Evolutionary conservation across 2,329 filamentous ascomycete species (phyloP).

Genomic region (Seiridium unicorne): DNA sequence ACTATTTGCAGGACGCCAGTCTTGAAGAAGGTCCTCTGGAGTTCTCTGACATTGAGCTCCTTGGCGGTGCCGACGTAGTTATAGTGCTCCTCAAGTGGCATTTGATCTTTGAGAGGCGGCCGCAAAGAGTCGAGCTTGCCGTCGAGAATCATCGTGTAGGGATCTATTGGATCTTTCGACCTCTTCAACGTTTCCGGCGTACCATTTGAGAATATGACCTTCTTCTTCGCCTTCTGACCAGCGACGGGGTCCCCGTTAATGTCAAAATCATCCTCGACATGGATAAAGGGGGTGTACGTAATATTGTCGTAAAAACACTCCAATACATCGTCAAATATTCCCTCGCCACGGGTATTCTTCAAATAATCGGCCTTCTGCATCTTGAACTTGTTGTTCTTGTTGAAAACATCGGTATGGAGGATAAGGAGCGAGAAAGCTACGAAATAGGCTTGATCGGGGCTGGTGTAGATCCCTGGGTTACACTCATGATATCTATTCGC

Average conservation of each 20-base stretch:
- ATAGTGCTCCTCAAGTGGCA: slow-evolving; percentile 90
- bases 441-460: slow-evolving; percentile 94
- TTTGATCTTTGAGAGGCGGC: slow-evolving; percentile 86
- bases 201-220: slow-evolving; percentile 64
- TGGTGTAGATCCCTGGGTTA: slow-evolving; percentile 91
- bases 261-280: slow-evolving; percentile 89
- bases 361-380: slow-evolving; percentile 97
- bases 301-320: slow-evolving; percentile 99
- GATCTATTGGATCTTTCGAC: slow-evolving; percentile 85
- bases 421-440: slow-evolving; percentile 96
- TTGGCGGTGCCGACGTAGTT: slow-evolving; percentile 76
- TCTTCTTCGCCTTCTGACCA: slow-evolving; percentile 69
- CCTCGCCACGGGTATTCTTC: slow-evolving; percentile 89
- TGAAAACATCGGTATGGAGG: slow-evolving; percentile 97
- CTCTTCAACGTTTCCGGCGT: slow-evolving; percentile 64
- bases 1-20: slow-evolving; percentile 94
- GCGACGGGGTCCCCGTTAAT: slow-evolving; percentile 72
- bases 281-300: slow-evolving; percentile 95
- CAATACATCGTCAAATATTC: slow-evolving; percentile 88
- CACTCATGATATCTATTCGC: slow-evolving; percentile 97
- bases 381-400: slow-evolving; percentile 99
- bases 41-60: slow-evolving; percentile 73
- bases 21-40: slow-evolving; percentile 87
- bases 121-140: slow-evolving; percentile 79
- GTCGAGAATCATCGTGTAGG: slow-evolving; percentile 91